A percentile compares a stretch with the other conserved stretches of the same genome.
Evolutionary conservation across 257 asterid genomes (phyloP).

Genomic region (Fraxinus americana): DNA sequence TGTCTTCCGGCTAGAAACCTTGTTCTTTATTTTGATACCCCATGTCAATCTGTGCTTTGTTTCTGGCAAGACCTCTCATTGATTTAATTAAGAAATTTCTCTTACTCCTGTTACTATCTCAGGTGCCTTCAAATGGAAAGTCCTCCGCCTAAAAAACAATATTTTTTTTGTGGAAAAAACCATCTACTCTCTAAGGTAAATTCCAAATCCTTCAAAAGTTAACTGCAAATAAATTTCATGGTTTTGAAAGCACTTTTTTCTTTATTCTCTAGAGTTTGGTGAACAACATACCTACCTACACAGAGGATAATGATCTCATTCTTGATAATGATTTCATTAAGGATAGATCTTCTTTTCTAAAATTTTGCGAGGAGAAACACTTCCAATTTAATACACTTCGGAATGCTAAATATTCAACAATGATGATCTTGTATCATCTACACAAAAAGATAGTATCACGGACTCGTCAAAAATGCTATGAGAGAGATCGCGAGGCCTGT

Average conservation of each 20-base stretch:
- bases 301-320: constrained; percentile 46
- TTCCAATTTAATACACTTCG: constrained; percentile 70
- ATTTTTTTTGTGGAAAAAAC: constrained; percentile 44
- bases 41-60: neutral
- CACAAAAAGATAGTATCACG: constrained; percentile 31
- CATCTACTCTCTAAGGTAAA: constrained; percentile 54
- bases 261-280: constrained; percentile 37
- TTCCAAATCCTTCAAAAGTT: constrained; percentile 10
- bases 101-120: constrained; percentile 22
- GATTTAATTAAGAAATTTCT: too few relatives aligned
- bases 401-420: constrained; percentile 75
- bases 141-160: constrained; percentile 40
- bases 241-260: constrained; percentile 4
- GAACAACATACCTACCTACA: constrained; percentile 39
- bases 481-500: too few relatives aligned
- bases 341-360: constrained; percentile 53
- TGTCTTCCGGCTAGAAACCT: neutral
- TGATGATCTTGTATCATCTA: constrained; percentile 76
- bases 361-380: constrained; percentile 57
- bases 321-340: constrained; percentile 52
- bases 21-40: neutral
- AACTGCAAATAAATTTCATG: constrained; percentile 6
- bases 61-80: neutral
- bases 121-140: constrained; percentile 45
- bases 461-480: neutral